These are phyloP conservation scores for Aspergillus chevalieri DNA, from an alignment of 2,329 filamentous ascomycete species.

Conservation along the genomic window DNA sequence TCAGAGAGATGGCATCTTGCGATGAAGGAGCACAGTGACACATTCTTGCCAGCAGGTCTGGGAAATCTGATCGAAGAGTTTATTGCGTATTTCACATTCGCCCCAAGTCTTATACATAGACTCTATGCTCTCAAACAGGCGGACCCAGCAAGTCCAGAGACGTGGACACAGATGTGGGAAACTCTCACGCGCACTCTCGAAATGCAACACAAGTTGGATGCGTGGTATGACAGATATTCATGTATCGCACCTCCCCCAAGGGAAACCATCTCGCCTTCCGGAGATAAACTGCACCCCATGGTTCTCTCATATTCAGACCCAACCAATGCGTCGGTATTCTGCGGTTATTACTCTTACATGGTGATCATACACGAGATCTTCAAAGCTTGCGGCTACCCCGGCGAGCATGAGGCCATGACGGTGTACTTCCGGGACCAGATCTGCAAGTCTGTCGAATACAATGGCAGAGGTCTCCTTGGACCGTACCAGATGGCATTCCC, in stretches of 20 bases:
- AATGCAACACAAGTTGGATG: constrained; percentile 14
- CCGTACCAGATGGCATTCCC: constrained; percentile 23
- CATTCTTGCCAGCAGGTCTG: constrained; percentile 7
- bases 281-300: constrained; percentile 15
- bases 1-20: constrained; percentile 20
- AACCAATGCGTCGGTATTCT: constrained; percentile 17
- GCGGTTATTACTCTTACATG: constrained; percentile 23
- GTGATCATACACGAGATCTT: constrained; percentile 21
- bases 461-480: constrained; percentile 17
- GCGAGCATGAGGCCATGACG: constrained; percentile 17
- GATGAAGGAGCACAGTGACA: constrained; percentile 18
- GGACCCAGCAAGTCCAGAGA: constrained; percentile 7
- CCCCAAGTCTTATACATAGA: constrained; percentile 21
- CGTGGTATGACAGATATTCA: constrained; percentile 18
- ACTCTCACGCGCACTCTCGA: constrained; percentile 12
- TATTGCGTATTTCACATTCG: constrained; percentile 20
- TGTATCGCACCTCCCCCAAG: constrained; percentile 11
- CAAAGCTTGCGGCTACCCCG: constrained; percentile 15
- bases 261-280: constrained; percentile 13
- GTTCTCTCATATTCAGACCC: constrained; percentile 18
- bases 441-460: constrained; percentile 26
- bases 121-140: constrained; percentile 16
- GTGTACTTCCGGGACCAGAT: constrained; percentile 22
- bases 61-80: constrained; percentile 20
- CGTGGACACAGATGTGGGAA: constrained; percentile 9